These are phyloP conservation scores for Neurospora sp. DNA, from an alignment of 495 filamentous ascomycete species.

Conservation along the genomic window DNA sequence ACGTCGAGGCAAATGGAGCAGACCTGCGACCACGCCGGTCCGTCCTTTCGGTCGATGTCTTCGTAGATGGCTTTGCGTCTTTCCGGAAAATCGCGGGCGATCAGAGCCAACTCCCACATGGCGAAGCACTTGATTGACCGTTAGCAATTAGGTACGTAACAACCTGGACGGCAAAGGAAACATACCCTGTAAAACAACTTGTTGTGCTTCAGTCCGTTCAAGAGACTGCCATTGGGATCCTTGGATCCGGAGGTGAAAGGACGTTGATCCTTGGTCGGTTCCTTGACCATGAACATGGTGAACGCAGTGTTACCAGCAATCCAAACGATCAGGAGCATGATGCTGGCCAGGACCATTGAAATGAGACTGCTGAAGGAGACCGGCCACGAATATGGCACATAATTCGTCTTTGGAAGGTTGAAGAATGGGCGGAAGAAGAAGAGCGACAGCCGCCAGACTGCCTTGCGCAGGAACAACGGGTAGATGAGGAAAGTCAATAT, in stretches of 20 bases:
- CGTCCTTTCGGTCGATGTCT: conserved; percentile 76
- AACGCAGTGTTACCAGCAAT: conserved; percentile 66
- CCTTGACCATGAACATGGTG: conserved; percentile 62
- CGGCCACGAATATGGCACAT: conserved; percentile 48
- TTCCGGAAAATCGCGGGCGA: conserved; percentile 58
- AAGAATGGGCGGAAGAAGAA: conserved; percentile 60
- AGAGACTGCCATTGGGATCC: conserved; percentile 84
- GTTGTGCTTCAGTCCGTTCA: conserved; percentile 72
- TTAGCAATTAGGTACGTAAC: conserved; percentile 11
- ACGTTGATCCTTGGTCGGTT: conserved; percentile 70
- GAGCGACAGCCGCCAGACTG: conserved; percentile 57
- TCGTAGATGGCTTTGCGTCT: conserved; percentile 76
- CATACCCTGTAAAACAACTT: conserved; percentile 51
- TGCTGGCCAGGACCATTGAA: conserved; percentile 53
- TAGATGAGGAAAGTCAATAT: conserved; percentile 51
- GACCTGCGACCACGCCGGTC: conserved; percentile 74
- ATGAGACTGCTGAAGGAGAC: conserved; percentile 46
- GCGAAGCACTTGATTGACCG: conserved; percentile 52
- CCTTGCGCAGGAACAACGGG: conserved; percentile 47
- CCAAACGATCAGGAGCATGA: conserved; percentile 62
- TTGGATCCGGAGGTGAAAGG: conserved; percentile 76
- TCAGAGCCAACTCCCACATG: conserved; percentile 81
- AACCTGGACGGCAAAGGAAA: not conserved
- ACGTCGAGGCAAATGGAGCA: conserved; percentile 52
- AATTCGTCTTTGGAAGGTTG: conserved; percentile 59